Evolutionary conservation across 2,329 filamentous ascomycete species (phyloP).

Genomic region (Botrytis squamosa): DNA sequence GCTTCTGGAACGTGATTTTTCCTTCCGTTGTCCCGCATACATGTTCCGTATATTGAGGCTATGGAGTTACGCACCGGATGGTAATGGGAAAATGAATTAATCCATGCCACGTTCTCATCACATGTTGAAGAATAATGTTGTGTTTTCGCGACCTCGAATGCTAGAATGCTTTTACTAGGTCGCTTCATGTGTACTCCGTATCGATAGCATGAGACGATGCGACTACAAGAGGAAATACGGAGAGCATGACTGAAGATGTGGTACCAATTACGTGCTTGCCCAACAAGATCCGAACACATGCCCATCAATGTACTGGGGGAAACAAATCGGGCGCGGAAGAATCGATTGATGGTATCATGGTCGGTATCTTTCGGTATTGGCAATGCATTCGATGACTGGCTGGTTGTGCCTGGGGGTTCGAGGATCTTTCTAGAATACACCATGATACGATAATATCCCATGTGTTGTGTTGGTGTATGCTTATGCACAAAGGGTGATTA

Average conservation of each 20-base stretch:
- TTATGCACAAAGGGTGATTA: neutral
- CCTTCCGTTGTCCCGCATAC: neutral
- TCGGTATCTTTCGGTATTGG: neutral
- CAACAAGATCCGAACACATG: neutral
- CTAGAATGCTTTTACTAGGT: neutral
- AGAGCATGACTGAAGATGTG: neutral
- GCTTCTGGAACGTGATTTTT: neutral
- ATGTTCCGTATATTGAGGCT: neutral
- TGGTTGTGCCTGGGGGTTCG: neutral
- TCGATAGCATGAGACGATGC: neutral
- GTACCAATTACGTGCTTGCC: neutral
- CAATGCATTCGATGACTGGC: neutral
- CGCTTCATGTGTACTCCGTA: neutral
- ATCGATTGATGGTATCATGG: neutral
- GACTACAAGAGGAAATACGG: neutral
- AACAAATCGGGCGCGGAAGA: neutral
- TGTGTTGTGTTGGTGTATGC: neutral
- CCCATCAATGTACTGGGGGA: neutral
- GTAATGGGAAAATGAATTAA: neutral
- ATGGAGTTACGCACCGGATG: neutral
- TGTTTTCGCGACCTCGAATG: neutral
- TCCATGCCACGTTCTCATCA: slow-evolving; percentile 7
- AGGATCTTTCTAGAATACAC: neutral
- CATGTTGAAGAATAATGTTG: neutral
- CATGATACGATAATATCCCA: neutral